phyloP scores from a whole-genome alignment of 202 grass and related monocot species.

The Schoenoplectus tabernaemontani region DNA sequence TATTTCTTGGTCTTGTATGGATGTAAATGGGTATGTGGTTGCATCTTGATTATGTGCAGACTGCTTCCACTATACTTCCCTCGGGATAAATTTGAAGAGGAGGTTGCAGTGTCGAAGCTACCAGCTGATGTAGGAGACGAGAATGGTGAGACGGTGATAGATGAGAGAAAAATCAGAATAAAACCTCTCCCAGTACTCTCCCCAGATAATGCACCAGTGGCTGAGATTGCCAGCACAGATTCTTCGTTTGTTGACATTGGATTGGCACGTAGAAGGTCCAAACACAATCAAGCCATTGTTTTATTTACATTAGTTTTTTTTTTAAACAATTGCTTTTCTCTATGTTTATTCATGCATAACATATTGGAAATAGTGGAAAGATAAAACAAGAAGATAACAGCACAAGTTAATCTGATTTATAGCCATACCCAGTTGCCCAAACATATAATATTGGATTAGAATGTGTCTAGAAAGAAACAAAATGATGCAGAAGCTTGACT shows the following conservation, averaged over 20 bases:
- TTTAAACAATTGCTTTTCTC: background rate
- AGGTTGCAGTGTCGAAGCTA: conserved; percentile 68
- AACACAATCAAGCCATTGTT: background rate
- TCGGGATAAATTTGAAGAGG: conserved; percentile 91
- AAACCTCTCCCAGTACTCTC: conserved; percentile 64
- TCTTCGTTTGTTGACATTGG: conserved; percentile 58
- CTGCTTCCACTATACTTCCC: conserved; percentile 95
- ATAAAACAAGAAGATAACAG: background rate
- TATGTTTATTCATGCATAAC: background rate
- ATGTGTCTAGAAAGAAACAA: background rate
- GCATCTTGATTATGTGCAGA: conserved; percentile 30
- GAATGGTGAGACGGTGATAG: conserved; percentile 93
- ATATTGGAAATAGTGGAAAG: background rate
- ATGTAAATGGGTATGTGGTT: background rate
- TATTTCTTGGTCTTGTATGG: background rate
- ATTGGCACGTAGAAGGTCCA: conserved; percentile 56
- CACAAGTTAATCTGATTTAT: background rate
- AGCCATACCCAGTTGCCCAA: background rate
- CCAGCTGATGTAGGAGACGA: conserved; percentile 97
- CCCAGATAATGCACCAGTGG: conserved; percentile 18
- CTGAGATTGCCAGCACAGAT: conserved; percentile 29
- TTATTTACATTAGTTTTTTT: background rate
- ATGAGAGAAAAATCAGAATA: conserved; percentile 99
- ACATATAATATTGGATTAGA: background rate
- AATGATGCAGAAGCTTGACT: background rate